A percentile compares a stretch with the other conserved stretches of the same genome.
Evolutionary conservation across 2,329 filamentous ascomycete genomes (phyloP).

Genomic region (Capronia coronata): DNA sequence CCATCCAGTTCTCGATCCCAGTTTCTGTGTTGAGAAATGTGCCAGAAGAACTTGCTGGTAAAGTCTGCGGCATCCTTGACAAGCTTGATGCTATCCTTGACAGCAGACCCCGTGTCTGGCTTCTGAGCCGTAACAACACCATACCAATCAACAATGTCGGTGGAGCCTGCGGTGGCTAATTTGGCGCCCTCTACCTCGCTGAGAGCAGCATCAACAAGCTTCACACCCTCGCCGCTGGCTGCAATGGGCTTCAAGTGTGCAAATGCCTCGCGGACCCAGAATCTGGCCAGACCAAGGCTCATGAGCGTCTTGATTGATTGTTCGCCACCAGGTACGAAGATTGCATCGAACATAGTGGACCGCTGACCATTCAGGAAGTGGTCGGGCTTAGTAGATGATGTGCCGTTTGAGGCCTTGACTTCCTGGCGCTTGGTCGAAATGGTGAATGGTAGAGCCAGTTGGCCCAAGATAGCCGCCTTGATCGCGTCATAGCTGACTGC

Average conservation of each 20-base stretch:
- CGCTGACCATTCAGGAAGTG: conserved; percentile 76
- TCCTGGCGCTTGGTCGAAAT: conserved; percentile 62
- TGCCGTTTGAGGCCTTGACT: conserved; percentile 41
- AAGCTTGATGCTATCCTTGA: conserved; percentile 58
- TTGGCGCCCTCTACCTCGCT: conserved; percentile 43
- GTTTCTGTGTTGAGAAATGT: conserved; percentile 65
- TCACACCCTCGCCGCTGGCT: conserved; percentile 65
- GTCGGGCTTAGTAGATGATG: conserved; percentile 55
- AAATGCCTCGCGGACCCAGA: conserved; percentile 75
- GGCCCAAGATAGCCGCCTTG: conserved; percentile 55
- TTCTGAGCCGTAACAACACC: conserved; percentile 65
- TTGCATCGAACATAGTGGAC: conserved; percentile 69
- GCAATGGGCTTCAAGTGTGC: conserved; percentile 75
- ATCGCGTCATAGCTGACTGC: conserved; percentile 58
- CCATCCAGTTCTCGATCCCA: conserved; percentile 69
- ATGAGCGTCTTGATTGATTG: conserved; percentile 55
- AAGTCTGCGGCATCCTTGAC: conserved; percentile 63
- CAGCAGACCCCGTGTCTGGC: conserved; percentile 40
- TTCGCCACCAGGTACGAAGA: conserved; percentile 72
- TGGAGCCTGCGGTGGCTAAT: conserved; percentile 42
- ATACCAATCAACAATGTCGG: conserved; percentile 58
- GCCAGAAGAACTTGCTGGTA: conserved; percentile 61
- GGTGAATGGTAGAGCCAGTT: conserved; percentile 63
- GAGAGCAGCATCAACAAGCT: conserved; percentile 50
- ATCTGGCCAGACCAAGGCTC: conserved; percentile 64